Conservation (phyloP, 208 protist genomes). For the Acanthamoeba quina region DNA sequence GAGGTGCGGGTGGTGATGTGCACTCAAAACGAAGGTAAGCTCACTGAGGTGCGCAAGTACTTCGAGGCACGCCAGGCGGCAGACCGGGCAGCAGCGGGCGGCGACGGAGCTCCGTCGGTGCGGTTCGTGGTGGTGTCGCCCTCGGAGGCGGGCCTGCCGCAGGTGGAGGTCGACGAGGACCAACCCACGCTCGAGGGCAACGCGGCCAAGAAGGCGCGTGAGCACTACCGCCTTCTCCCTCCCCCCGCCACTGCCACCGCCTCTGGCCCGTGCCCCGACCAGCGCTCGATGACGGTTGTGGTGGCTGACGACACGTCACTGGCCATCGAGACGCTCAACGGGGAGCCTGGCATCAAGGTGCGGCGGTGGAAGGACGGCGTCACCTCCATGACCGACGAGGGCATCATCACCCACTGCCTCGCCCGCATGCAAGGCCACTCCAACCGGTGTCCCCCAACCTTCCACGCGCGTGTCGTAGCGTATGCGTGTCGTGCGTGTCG, state of each 20-base stretch:
- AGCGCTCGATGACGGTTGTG: neutral
- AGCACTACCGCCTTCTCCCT: slow-evolving; percentile 8
- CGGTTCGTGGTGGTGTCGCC: slow-evolving; percentile 24
- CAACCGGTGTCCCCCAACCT: too few relatives aligned
- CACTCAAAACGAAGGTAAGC: slow-evolving; percentile 15
- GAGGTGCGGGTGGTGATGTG: slow-evolving; percentile 19
- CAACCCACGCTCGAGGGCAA: slow-evolving; percentile 25
- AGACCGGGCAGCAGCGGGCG: neutral
- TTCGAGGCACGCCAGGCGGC: neutral
- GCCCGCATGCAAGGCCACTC: neutral
- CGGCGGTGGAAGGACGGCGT: slow-evolving; percentile 39
- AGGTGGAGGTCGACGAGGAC: slow-evolving; percentile 10
- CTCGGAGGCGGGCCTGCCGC: neutral
- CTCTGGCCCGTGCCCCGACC: too few relatives aligned
- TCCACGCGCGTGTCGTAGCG: too few relatives aligned
- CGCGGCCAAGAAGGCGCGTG: slow-evolving; percentile 6
- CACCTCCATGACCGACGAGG: slow-evolving; percentile 49
- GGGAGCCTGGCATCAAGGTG: slow-evolving; percentile 52
- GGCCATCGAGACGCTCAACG: slow-evolving; percentile 30
- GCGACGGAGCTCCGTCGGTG: neutral
- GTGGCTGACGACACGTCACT: slow-evolving; percentile 19
- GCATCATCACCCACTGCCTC: slow-evolving; percentile 13
- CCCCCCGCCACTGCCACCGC: neutral
- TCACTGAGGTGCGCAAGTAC: slow-evolving; percentile 39
- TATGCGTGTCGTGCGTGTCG: too few relatives aligned